phyloP scores from a whole-genome alignment of 2,329 filamentous ascomycete genomes.

The Penicillium sp. region DNA sequence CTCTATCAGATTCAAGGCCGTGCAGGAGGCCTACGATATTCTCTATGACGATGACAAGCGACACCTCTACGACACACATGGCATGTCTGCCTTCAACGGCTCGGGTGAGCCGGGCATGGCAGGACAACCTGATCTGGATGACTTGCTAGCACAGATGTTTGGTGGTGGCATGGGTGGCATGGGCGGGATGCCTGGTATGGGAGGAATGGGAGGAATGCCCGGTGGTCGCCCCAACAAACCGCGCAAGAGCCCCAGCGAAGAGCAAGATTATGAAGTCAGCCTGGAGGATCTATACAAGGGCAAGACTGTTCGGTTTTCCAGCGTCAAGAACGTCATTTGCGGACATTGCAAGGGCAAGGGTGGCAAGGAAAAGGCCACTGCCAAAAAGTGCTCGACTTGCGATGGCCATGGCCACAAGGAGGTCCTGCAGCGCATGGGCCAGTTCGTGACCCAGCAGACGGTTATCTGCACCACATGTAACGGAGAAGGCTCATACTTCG shows the following conservation, averaged over 20 bases:
- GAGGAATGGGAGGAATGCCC: slow-evolving; percentile 33
- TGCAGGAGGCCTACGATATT: slow-evolving; percentile 95
- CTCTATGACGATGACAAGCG: slow-evolving; percentile 94
- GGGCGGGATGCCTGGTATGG: slow-evolving; percentile 56
- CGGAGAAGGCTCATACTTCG: slow-evolving; percentile 81
- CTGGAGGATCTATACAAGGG: slow-evolving; percentile 97
- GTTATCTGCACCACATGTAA: slow-evolving; percentile 79
- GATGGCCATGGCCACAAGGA: slow-evolving; percentile 75
- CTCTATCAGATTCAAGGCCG: slow-evolving; percentile 87
- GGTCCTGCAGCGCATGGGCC: slow-evolving; percentile 77
- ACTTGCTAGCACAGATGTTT: slow-evolving; percentile 92
- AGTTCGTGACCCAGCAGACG: slow-evolving; percentile 77
- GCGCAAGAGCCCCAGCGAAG: slow-evolving; percentile 74
- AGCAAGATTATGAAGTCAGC: slow-evolving; percentile 85
- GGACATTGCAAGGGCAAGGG: slow-evolving; percentile 81
- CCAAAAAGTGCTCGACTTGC: slow-evolving; percentile 78
- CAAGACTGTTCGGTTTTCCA: slow-evolving; percentile 95
- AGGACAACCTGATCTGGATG: slow-evolving; percentile 74
- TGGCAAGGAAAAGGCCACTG: slow-evolving; percentile 88
- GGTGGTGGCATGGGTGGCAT: slow-evolving; percentile 56
- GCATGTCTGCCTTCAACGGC: slow-evolving; percentile 92
- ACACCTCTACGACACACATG: slow-evolving; percentile 85
- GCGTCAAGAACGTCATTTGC: slow-evolving; percentile 91
- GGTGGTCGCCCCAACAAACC: slow-evolving; percentile 37
- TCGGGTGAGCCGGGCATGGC: slow-evolving; percentile 63